Conservation (phyloP, 345 rosid species). For the Raphanus sativus region DNA sequence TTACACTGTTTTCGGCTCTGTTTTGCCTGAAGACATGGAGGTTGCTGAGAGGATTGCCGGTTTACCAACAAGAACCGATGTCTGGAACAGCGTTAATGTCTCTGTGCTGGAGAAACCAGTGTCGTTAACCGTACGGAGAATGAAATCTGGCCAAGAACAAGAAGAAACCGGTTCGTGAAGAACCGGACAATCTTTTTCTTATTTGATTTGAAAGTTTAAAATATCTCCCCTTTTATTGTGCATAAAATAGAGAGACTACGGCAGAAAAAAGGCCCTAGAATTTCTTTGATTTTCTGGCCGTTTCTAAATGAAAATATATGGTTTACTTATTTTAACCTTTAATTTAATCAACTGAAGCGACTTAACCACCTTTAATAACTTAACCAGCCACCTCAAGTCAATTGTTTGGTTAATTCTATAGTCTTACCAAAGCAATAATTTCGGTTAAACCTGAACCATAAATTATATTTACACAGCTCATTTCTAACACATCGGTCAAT, state of each 20-base stretch:
- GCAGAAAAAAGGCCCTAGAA: neutral
- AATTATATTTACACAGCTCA: too few relatives aligned
- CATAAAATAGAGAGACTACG: constrained; percentile 14
- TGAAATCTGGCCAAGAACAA: constrained; percentile 40
- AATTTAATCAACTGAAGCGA: too few relatives aligned
- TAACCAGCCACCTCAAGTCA: too few relatives aligned
- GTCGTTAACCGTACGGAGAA: constrained; percentile 55
- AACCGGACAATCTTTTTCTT: neutral
- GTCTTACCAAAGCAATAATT: too few relatives aligned
- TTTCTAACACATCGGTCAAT: too few relatives aligned
- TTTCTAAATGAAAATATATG: too few relatives aligned
- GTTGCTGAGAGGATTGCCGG: constrained; percentile 64
- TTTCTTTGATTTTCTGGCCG: neutral
- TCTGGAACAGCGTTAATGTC: constrained; percentile 77
- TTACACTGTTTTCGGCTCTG: constrained; percentile 74
- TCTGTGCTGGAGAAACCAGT: constrained; percentile 70
- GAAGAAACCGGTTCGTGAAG: constrained; percentile 22
- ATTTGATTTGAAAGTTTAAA: neutral
- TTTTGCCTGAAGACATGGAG: constrained; percentile 79
- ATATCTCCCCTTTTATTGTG: neutral
- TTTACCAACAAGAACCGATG: constrained; percentile 72
- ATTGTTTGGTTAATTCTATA: too few relatives aligned
- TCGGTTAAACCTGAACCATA: too few relatives aligned
- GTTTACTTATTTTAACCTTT: neutral
- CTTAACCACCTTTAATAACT: too few relatives aligned